These are phyloP conservation scores for Prunus davidiana DNA, from an alignment of 306 rosid species.

Conservation along the genomic window DNA sequence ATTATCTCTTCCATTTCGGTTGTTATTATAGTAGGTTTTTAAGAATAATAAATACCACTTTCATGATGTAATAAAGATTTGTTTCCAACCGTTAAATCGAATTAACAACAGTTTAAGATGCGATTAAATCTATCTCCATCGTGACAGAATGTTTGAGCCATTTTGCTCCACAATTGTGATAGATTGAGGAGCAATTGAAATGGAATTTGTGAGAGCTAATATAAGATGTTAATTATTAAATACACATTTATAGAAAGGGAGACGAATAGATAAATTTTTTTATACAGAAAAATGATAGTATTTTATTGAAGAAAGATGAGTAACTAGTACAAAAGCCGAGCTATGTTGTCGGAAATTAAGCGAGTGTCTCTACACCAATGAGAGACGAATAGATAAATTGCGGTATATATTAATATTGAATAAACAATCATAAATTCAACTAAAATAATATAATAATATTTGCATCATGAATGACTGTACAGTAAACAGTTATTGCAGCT, in stretches of 20 bases:
- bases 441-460: not conserved
- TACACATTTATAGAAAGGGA: too few species aligned
- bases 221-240: not conserved
- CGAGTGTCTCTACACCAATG: too few species aligned
- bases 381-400: too few species aligned
- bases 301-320: too few species aligned
- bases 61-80: not conserved
- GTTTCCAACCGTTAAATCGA: not conserved
- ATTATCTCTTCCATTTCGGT: not conserved
- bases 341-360: rapidly evolving
- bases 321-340: too few species aligned
- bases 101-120: not conserved
- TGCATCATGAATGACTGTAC: not conserved
- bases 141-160: too few species aligned
- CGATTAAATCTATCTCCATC: not conserved
- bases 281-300: not conserved
- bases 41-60: not conserved
- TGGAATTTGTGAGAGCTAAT: not conserved
- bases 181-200: too few species aligned
- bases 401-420: not conserved
- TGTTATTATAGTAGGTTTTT: not conserved
- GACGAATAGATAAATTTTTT: not conserved
- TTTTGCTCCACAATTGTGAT: too few species aligned
- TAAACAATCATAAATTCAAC: not conserved
- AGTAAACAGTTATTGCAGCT: too few species aligned